A percentile compares a stretch with the other conserved stretches of the same genome.
phyloP scores from a whole-genome alignment of 176 grass and related monocot species.

The Paspalum notatum region DNA sequence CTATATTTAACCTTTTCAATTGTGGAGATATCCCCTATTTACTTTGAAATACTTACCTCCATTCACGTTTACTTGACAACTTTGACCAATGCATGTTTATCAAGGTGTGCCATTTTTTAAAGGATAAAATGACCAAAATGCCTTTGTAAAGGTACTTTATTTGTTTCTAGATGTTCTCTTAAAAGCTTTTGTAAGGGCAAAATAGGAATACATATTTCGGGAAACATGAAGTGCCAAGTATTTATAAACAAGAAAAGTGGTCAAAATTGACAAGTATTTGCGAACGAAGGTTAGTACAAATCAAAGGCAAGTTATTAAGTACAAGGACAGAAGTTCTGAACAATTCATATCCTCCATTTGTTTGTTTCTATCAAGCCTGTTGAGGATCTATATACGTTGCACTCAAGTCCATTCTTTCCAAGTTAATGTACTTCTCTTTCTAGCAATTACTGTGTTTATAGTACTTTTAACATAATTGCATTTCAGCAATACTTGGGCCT shows the following conservation, averaged over 20 bases:
- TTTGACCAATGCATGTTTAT: too few species aligned
- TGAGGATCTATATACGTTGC: background rate
- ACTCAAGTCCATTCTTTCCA: background rate
- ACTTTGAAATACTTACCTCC: slow-evolving; percentile 27
- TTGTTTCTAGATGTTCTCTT: too few species aligned
- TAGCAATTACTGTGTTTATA: background rate
- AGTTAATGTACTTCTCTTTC: background rate
- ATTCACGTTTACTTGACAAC: too few species aligned
- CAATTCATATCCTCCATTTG: slow-evolving; percentile 9
- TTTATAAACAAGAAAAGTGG: too few species aligned
- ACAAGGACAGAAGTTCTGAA: slow-evolving; percentile 6
- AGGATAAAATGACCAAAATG: too few species aligned
- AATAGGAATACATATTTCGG: too few species aligned
- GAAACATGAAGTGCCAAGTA: too few species aligned
- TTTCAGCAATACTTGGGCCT: slow-evolving; percentile 16
- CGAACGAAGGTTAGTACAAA: too few species aligned
- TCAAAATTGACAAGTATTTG: too few species aligned
- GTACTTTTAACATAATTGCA: slow-evolving; percentile 1
- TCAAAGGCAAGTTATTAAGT: background rate
- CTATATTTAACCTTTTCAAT: slow-evolving; percentile 12
- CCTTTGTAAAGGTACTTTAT: too few species aligned
- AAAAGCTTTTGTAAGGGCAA: too few species aligned
- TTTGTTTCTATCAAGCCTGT: slow-evolving; percentile 9
- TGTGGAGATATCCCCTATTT: slow-evolving; percentile 12
- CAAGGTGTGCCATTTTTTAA: too few species aligned